Evolutionary conservation across 495 filamentous ascomycete species (phyloP).

Genomic region (Penicillium ochrochloron): DNA sequence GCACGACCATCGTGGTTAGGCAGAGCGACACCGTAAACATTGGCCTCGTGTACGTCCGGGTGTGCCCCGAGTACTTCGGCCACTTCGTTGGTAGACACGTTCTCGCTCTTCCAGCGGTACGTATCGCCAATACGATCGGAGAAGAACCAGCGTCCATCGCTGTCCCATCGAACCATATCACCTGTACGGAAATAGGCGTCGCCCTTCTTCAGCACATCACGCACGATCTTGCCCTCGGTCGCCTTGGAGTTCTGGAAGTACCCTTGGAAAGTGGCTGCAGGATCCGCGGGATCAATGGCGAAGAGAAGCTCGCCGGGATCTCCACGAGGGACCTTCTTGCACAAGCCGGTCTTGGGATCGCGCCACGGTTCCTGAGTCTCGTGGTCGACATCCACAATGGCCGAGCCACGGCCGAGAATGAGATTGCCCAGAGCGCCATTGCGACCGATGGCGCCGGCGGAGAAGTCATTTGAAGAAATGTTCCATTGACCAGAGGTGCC

Average conservation of each 20-base stretch:
- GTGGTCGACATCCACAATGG: conserved; percentile 73
- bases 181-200: conserved; percentile 89
- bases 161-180: conserved; percentile 75
- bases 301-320: conserved; percentile 84
- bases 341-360: conserved; percentile 74
- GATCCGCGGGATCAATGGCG: conserved; percentile 67
- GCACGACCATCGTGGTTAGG: conserved; percentile 86
- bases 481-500: conserved; percentile 76
- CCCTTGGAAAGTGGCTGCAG: conserved; percentile 74
- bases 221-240: conserved; percentile 77
- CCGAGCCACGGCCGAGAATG: conserved; percentile 53
- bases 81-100: conserved; percentile 82
- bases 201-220: conserved; percentile 76
- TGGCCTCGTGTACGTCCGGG: conserved; percentile 72
- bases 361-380: conserved; percentile 72
- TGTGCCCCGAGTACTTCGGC: conserved; percentile 71
- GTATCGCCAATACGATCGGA: conserved; percentile 92
- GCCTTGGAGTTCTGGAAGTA: conserved; percentile 81
- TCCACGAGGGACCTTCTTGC: conserved; percentile 59
- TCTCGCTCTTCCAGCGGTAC: conserved; percentile 95
- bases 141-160: conserved; percentile 80
- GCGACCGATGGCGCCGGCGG: conserved; percentile 80
- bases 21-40: conserved; percentile 85
- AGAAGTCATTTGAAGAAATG: conserved; percentile 72
- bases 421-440: conserved; percentile 65